These are phyloP conservation scores for Paxillus involutus DNA, from an alignment of 768 basidiomycete genomes.

Conservation along the genomic window DNA sequence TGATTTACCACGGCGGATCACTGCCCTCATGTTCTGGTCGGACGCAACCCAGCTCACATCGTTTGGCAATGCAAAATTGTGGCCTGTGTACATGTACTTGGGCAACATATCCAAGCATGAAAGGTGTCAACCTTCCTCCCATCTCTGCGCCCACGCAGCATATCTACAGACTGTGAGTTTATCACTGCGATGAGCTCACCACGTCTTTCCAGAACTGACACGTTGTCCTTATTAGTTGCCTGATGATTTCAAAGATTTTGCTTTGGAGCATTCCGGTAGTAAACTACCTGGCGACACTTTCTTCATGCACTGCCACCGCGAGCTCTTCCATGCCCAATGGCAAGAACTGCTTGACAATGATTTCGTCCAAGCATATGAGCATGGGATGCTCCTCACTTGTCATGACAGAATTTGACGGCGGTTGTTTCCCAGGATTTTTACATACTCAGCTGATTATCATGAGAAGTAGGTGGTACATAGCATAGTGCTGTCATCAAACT, in stretches of 20 bases:
- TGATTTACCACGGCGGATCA: too few relatives aligned
- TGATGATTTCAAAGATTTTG: slow-evolving; percentile 11
- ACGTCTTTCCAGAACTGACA: too few relatives aligned
- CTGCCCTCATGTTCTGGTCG: too few relatives aligned
- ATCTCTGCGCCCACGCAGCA: too few relatives aligned
- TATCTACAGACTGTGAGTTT: too few relatives aligned
- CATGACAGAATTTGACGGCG: not conserved
- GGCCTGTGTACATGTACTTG: too few relatives aligned
- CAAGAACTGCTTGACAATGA: not conserved
- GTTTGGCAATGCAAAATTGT: too few relatives aligned
- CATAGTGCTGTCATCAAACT: too few relatives aligned
- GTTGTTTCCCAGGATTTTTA: not conserved
- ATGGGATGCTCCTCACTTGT: not conserved
- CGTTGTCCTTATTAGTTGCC: not conserved
- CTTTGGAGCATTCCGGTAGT: not conserved
- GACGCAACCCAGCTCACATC: too few relatives aligned
- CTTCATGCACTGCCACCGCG: slow-evolving; percentile 9
- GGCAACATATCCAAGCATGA: too few relatives aligned
- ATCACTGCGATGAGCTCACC: too few relatives aligned
- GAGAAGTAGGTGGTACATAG: not conserved
- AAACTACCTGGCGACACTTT: not conserved
- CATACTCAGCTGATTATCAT: not conserved
- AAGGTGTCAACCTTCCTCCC: too few relatives aligned
- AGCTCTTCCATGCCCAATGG: not conserved
- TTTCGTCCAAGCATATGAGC: slow-evolving; percentile 4